phyloP scores from a whole-genome alignment of 73 alveolate genomes.

The Tetrahymena thermophila region DNA sequence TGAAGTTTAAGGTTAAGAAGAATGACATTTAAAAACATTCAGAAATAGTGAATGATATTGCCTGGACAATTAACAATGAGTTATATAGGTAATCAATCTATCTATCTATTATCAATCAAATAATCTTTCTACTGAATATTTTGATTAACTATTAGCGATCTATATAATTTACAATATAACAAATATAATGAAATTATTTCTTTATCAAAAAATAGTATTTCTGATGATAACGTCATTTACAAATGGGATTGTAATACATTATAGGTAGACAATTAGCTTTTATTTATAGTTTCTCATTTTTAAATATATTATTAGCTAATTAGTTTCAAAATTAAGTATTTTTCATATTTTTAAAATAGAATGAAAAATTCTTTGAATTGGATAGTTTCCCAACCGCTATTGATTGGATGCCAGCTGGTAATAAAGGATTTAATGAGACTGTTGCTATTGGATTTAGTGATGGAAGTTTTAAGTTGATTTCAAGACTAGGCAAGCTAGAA shows the following conservation, averaged over 20 bases:
- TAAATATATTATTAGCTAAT: background rate
- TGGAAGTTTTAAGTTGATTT: constrained; percentile 70
- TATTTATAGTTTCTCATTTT: background rate
- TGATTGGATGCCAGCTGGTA: constrained; percentile 76
- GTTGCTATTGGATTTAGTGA: constrained; percentile 90
- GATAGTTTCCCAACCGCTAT: constrained; percentile 74
- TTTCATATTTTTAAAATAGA: background rate
- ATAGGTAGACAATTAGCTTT: constrained; percentile 13
- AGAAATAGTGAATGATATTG: constrained; percentile 79
- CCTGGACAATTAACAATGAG: constrained; percentile 85
- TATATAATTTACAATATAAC: too few species aligned
- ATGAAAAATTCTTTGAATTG: constrained; percentile 58
- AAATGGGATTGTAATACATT: constrained; percentile 93
- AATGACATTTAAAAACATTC: constrained; percentile 72
- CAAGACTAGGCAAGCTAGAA: constrained; percentile 86
- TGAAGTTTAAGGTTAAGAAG: constrained; percentile 86
- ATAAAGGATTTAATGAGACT: constrained; percentile 72
- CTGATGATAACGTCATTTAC: constrained; percentile 80
- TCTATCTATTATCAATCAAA: too few species aligned
- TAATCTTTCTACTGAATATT: background rate
- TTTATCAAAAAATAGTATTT: constrained; percentile 15
- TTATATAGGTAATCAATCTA: constrained; percentile 44
- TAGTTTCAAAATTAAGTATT: background rate
- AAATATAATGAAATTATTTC: too few species aligned
- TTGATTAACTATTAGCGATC: background rate